These are phyloP conservation scores for Aspergillus sclerotialis DNA, from an alignment of 2,329 filamentous ascomycete species.

Conservation along the genomic window DNA sequence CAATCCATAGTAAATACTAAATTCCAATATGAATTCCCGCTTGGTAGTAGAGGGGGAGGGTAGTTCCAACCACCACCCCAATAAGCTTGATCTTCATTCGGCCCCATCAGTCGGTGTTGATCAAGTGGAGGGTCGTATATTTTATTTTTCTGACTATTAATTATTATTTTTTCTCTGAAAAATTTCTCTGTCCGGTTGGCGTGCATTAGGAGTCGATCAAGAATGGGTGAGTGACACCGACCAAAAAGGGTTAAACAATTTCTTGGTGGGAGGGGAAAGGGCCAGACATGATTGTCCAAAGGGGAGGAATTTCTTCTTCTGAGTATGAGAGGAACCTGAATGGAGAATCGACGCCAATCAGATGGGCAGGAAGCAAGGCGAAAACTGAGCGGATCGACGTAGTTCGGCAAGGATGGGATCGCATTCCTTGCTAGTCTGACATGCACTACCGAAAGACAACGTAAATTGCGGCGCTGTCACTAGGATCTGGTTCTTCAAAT, in stretches of 20 bases:
- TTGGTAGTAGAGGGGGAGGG: conserved; percentile 7
- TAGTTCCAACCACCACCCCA: conserved; percentile 13
- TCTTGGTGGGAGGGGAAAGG: conserved; percentile 7
- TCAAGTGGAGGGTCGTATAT: not conserved
- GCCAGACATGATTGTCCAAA: not conserved
- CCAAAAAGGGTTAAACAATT: conserved; percentile 12
- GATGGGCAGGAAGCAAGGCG: conserved; percentile 22
- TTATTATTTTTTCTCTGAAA: conserved; percentile 4
- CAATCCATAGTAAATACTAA: conserved; percentile 24
- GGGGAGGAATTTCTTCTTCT: conserved; percentile 1
- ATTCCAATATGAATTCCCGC: not conserved
- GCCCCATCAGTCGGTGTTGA: conserved; percentile 1
- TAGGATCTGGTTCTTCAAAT: conserved; percentile 11
- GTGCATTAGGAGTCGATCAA: conserved; percentile 22
- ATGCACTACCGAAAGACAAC: conserved; percentile 10
- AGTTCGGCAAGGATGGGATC: conserved; percentile 20
- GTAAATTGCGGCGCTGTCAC: conserved; percentile 4
- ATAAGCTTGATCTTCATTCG: conserved; percentile 11
- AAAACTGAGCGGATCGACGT: conserved; percentile 29
- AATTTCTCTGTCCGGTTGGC: not conserved
- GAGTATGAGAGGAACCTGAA: not conserved
- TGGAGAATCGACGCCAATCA: conserved; percentile 17
- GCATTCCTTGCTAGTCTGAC: conserved; percentile 15
- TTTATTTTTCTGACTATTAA: conserved; percentile 5
- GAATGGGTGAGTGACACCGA: conserved; percentile 20